Base-by-base conservation (phyloP, 441 rosid species). In the Erodium texanum region DNA sequence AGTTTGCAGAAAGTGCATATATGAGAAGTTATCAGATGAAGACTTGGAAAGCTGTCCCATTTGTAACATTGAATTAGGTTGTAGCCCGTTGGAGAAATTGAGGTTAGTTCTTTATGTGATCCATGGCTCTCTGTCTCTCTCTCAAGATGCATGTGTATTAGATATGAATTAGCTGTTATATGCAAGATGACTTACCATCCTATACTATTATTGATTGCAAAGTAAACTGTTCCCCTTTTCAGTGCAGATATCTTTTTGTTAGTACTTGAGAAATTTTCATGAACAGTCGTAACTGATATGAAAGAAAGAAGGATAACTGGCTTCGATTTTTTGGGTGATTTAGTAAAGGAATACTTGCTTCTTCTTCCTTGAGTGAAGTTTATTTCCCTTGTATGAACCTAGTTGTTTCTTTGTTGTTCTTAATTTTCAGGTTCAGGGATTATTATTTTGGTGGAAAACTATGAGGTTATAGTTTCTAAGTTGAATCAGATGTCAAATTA, bases 1-100 rank as follows among this genome's bases (percentile, higher is more conserved):
- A 93, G 96, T 93, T 79, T 93, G 99, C 83, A 89, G 97, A 68
- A 86, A 84, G 74, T 93, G 98, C 81, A 88, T 93, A 66, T 81
- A 81, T 73, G 80, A 74, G 70, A 91, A 88, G 82, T 84, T 93
- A 73, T 69, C 82, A 27, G 92, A 89, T 65, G 97, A 91, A 56
- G 97, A 83, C 68, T 70, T 84, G 67, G 93, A 91, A 68, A 45
- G 70, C 68, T 93, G 99, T 70, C 99, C 99, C 10, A 78, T 82
- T 58, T 90, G 97, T 72, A 79, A 83, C 68, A 88, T 83, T 24
- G 80, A 84, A 75, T 81, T 90, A 59, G 94, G 97, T 8, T 82
- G 87, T 78, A 77, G 79, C 43, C 94, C 97, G 23, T 52, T 85
- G 77, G 97, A 90, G 76, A 90, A 90, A 79, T 73, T 90, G 71